Evolutionary conservation across 2,329 filamentous ascomycete species (phyloP).

Genomic region (Curvularia hawaiiensis): DNA sequence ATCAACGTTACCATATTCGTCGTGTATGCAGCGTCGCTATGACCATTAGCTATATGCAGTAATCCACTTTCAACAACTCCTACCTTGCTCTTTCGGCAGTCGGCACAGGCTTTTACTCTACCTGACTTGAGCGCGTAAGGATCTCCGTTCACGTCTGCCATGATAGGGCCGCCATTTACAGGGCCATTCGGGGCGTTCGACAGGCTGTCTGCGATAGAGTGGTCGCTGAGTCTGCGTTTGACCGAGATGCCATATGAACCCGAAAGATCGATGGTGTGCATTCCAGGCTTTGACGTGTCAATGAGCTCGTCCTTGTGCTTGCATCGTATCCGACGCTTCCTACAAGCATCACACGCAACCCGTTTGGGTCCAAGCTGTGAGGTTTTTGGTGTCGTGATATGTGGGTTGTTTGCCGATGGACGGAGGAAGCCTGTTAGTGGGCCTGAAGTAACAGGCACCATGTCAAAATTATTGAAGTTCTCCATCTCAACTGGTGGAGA

Average conservation of each 20-base stretch:
- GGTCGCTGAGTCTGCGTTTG: slow-evolving; percentile 42
- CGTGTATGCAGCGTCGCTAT: slow-evolving; percentile 69
- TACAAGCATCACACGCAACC: slow-evolving; percentile 66
- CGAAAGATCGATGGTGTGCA: slow-evolving; percentile 40
- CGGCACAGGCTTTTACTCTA: slow-evolving; percentile 67
- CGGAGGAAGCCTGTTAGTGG: slow-evolving; percentile 44
- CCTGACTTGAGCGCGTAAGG: slow-evolving; percentile 59
- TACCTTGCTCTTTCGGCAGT: slow-evolving; percentile 72
- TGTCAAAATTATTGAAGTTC: slow-evolving; percentile 18
- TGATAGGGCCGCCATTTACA: slow-evolving; percentile 39
- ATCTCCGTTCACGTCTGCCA: slow-evolving; percentile 44
- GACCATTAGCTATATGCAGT: slow-evolving; percentile 25
- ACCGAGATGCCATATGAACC: slow-evolving; percentile 41
- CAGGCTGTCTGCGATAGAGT: slow-evolving; percentile 29
- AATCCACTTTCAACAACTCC: slow-evolving; percentile 28
- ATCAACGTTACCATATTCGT: slow-evolving; percentile 67
- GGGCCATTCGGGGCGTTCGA: slow-evolving; percentile 23
- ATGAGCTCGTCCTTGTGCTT: slow-evolving; percentile 64
- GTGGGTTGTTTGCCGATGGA: slow-evolving; percentile 43
- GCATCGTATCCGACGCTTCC: slow-evolving; percentile 66
- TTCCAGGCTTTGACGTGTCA: slow-evolving; percentile 38
- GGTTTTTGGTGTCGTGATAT: slow-evolving; percentile 58
- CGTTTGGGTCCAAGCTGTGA: slow-evolving; percentile 65
- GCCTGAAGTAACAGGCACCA: slow-evolving; percentile 22
- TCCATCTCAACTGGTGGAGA: slow-evolving; percentile 22